A percentile compares a stretch with the other conserved stretches of the same genome.
Evolutionary conservation across 257 asterid genomes (phyloP).

Genomic region (Nemophila menziesii): DNA sequence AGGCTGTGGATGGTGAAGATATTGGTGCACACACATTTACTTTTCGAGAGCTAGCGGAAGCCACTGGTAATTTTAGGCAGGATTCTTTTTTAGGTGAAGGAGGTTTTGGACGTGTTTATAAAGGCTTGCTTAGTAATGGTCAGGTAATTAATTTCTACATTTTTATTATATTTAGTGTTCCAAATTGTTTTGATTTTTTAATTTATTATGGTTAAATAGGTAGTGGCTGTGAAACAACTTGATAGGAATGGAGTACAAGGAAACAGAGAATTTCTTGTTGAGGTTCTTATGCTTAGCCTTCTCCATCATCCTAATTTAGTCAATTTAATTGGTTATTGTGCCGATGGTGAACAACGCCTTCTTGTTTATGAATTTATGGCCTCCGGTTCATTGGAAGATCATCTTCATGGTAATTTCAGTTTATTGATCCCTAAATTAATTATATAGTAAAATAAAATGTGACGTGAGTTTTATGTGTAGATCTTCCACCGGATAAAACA

Average conservation of each 20-base stretch:
- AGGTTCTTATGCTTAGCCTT: slow-evolving; percentile 98
- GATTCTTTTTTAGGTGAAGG: slow-evolving; percentile 96
- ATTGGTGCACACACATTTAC: slow-evolving; percentile 95
- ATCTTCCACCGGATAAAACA: slow-evolving; percentile 77
- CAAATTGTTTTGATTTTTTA: too few relatives aligned
- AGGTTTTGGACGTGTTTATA: slow-evolving; percentile 90
- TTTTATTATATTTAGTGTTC: too few relatives aligned
- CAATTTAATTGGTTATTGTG: slow-evolving; percentile 87
- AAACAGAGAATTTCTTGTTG: slow-evolving; percentile 89
- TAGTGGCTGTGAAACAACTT: slow-evolving; percentile 88
- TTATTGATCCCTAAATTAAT: not conserved
- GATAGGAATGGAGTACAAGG: slow-evolving; percentile 99
- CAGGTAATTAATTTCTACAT: slow-evolving; percentile 38
- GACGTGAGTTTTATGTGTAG: slow-evolving; percentile 20
- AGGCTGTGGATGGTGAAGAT: slow-evolving; percentile 57
- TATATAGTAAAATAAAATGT: too few relatives aligned
- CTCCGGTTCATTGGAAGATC: slow-evolving; percentile 90
- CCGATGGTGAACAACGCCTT: slow-evolving; percentile 98
- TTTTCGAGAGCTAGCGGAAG: slow-evolving; percentile 88
- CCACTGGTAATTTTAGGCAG: slow-evolving; percentile 71
- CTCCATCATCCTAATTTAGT: slow-evolving; percentile 93
- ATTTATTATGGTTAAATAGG: slow-evolving; percentile 26
- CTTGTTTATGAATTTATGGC: slow-evolving; percentile 97
- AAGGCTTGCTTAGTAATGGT: slow-evolving; percentile 63
- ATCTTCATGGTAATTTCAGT: slow-evolving; percentile 68